Conservation (phyloP, 805 yeast genomes). For the Candida nemodendra region DNA sequence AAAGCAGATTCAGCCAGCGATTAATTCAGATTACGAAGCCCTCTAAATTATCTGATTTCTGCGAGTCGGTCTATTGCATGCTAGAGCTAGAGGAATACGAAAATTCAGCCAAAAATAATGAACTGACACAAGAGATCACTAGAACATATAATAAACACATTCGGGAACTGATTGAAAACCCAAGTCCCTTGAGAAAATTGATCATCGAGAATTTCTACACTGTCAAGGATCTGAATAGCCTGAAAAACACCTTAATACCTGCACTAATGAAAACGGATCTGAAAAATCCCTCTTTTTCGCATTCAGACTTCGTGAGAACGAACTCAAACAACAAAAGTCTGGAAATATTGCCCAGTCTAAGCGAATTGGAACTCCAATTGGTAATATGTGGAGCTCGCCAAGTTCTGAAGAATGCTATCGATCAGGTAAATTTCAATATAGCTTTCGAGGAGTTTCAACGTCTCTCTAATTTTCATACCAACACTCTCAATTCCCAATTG, state of each 20-base stretch:
- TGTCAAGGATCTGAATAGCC: conserved; percentile 52
- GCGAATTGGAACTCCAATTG: conserved; percentile 70
- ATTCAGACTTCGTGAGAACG: conserved; percentile 4
- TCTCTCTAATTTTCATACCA: conserved; percentile 26
- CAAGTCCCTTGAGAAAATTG: conserved; percentile 35
- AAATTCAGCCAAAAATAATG: conserved; percentile 11
- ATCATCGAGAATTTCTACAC: conserved; percentile 54
- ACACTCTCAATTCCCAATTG: conserved; percentile 34
- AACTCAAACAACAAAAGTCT: conserved; percentile 15
- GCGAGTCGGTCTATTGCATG: conserved; percentile 39
- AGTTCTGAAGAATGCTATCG: conserved; percentile 53
- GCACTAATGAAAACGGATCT: conserved; percentile 30
- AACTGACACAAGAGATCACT: neutral
- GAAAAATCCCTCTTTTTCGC: conserved; percentile 7
- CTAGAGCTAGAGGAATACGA: conserved; percentile 19
- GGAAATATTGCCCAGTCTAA: conserved; percentile 39
- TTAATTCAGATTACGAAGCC: conserved; percentile 59
- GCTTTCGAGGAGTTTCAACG: conserved; percentile 65
- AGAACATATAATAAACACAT: conserved; percentile 36
- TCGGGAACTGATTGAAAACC: conserved; percentile 23
- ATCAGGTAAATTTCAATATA: conserved; percentile 69
- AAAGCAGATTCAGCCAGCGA: conserved; percentile 85
- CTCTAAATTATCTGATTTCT: conserved; percentile 46
- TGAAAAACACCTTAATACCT: conserved; percentile 44
- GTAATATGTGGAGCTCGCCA: conserved; percentile 76